Base-by-base conservation (phyloP, 1,284 basidiomycete species). In the Sanguinoderma infundibulare region DNA sequence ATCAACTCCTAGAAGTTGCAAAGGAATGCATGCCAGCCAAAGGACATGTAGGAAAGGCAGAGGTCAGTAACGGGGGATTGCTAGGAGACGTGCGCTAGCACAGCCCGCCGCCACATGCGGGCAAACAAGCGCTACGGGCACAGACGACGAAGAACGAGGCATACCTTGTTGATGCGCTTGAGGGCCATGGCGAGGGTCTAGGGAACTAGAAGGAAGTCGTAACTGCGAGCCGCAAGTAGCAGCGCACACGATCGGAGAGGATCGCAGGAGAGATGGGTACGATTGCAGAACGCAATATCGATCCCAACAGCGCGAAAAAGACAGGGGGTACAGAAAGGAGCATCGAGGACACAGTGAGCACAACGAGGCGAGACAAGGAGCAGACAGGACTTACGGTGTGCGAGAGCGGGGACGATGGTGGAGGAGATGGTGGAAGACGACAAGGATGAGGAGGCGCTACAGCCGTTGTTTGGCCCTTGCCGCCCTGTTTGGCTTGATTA, bases 111-210 rank as follows among this genome's bases (percentile, higher is more conserved):
- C 65, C 51, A 60, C 46, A 62, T 44, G 34, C 52, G 64, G 62
- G 42, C 28, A 26, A 20, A 34, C 51, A 61, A 61, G 66, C 65
- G 69, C 68, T 60, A 55, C 42, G 55, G n/a, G 36, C 1, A 34
- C 20, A 47, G 52, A 42, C 53, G 35, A 50, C 63, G 61, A 38
- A 61, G 58, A 34, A 57, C 52, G 54, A 5, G 8, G 72, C 87
- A 60, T 66, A 95, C 96, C 91, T 97, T 98, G 92, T 96, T 97
- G 84, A 98, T 98, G 86, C 96, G 95, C 86, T 96, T 97, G 72
- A 98, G 86, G 74, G 96, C 95, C 96, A 97, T 98, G 69, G 69
- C 66, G 61, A 70, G 46, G 62, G 67, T 59, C 62, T 69, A 66
- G 69, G 70, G 69, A 69, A 72, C 69, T 71, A 72, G 60, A 60